Evolutionary conservation across 441 rosid species (phyloP), one percentile per base, ranked within the genome.

Genomic region (Jatropha multifida): DNA sequence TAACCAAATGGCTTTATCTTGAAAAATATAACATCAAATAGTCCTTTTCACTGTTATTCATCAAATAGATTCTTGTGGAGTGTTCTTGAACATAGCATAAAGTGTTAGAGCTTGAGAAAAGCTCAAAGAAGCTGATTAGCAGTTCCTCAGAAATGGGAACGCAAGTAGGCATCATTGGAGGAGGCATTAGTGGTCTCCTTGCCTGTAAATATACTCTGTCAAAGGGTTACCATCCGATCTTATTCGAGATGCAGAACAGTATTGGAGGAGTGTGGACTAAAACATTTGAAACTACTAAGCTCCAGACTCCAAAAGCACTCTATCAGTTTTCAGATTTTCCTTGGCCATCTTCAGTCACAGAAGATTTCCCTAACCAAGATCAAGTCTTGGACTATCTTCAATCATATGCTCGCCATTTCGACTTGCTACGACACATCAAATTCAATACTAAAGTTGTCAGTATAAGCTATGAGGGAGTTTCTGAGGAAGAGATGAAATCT

Each of bases 291-390:
- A 74, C 81, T 1, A 88, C 88, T 12, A 80, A 78, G 81, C 86
- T 84, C 55, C 89, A 86, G 65, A 79, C 87, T 6, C 85, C 86
- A 0, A 86, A 78, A 52, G 10, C 65, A 38, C 0, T 69, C 0
- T 88, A 74, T 69, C 83, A 88, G 76, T 88, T 88, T 84, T 83
- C 87, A 0, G 88, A 88, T 82, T 88, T 81, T 62, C 85, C 81
- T 0, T 85, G 91, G 91, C 89, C 87, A 1, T 44, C 66, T 32
- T 80, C 86, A 0, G 82, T 84, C 64, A 52, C 64, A 2, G 77
- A 77, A 38, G 75, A 44, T 3, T 85, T 84, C 44, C 90, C 90
- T 0, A 5, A 9, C 76, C 85, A 80, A 2, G 17, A 73, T 3
- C 68, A 82, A 60, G 82, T 84, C 37, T 68, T 83, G 0, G 85